Evolutionary conservation across 164 flowering plant genomes (phyloP).

Genomic region (Houttuynia cordata): DNA sequence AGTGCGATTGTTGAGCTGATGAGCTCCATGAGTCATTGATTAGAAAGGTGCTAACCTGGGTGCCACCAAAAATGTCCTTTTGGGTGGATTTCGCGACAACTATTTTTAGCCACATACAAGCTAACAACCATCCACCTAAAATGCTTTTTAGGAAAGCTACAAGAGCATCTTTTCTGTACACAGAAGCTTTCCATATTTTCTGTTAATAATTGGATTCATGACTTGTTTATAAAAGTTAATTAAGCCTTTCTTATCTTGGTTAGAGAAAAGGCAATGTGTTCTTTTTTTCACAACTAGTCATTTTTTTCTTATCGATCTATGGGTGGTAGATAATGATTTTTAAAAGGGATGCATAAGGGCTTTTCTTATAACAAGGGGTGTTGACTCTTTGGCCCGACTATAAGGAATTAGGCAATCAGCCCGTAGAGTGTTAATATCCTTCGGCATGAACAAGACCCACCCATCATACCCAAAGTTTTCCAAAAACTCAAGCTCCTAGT

Average conservation of each 20-base stretch:
- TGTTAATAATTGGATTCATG: neutral
- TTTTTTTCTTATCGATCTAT: neutral
- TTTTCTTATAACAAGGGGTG: too few relatives aligned
- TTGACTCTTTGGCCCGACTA: too few relatives aligned
- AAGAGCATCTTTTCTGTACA: neutral
- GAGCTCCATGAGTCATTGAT: neutral
- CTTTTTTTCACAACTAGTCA: neutral
- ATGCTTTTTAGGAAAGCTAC: neutral
- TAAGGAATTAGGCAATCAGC: too few relatives aligned
- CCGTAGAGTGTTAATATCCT: too few relatives aligned
- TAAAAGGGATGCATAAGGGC: too few relatives aligned
- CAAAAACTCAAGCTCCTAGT: too few relatives aligned
- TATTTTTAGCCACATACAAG: neutral
- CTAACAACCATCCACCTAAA: neutral
- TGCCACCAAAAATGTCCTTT: conserved; percentile 3
- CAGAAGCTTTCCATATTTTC: neutral
- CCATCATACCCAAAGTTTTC: too few relatives aligned
- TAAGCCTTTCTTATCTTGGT: too few relatives aligned
- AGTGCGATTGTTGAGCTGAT: neutral
- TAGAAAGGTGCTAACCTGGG: neutral
- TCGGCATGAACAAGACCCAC: too few relatives aligned
- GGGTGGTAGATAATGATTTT: too few relatives aligned
- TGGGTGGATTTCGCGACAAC: conserved; percentile 1
- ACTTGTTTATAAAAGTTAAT: neutral
- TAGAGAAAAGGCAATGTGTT: too few relatives aligned